Base-by-base conservation (phyloP, 192 early-diverging fungal genomes). In the Cladochytrium replicatum region DNA sequence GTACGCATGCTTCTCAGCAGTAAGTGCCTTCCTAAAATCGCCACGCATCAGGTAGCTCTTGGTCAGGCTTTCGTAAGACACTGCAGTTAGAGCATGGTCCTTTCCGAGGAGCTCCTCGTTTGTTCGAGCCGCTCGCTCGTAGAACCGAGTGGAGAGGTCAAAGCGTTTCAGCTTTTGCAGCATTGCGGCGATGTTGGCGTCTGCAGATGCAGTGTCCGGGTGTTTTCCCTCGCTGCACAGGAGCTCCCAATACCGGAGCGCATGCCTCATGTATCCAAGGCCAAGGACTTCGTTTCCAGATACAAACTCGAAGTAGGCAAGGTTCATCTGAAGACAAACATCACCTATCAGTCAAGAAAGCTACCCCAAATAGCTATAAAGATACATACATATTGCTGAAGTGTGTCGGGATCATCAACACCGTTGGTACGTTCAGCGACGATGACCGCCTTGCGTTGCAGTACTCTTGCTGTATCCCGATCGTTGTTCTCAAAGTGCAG, bases 291-390 rank as follows among this genome's bases (percentile, higher is more conserved):
- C 77, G 53, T 87, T 77, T 8, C 84, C 87, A 55, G 74, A 65
- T 7, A 82, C 72, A 48, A 83, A 86, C 75, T 98, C 94, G 67
- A 88, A 93, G 56, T 87, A 70, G 29, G 84, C 91, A 54, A 98
- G 69, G 52, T 91, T 91, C 42, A 90, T 58, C 69, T 84, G 58
- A 54, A 27, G 8, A 49, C 38, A n/a, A 40, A 42, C n/a, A 6
- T 41, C 25, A 46, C 15, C 38, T 59, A 11, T n/a, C n/a, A n/a
- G n/a, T n/a, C n/a, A 64, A 47, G 25, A 17, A 37, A 42, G 31
- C 17, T 2, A 51, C 50, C 2, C 11, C 46, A 4, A 22, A 13
- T 43, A 2, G 40, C 22, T 32, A 23, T 1, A n/a, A 28, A 31
- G 25, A 19, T 6, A 52, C 64, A 53, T 72, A 84, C 82, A 72